Evolutionary conservation across 2,329 filamentous ascomycete genomes (phyloP), one percentile per base, ranked within the genome.

Genomic region (Alternaria metachromatica): DNA sequence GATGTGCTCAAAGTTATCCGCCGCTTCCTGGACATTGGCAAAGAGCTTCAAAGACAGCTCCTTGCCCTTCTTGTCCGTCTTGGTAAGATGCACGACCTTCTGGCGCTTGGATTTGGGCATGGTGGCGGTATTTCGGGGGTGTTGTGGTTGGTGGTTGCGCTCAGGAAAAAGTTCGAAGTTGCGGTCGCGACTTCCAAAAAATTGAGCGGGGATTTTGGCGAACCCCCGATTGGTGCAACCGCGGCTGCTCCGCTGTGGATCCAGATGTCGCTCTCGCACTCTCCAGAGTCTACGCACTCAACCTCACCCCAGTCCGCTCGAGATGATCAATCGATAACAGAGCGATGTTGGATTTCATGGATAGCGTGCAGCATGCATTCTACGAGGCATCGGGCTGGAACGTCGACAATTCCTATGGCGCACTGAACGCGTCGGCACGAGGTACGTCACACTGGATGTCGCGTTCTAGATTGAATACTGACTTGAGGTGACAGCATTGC

Each of bases 31-130:
- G 69, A 99, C 91, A 81, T 92, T 93, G 82, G 91, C 86, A 84
- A 95, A 97, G 67, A 98, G 90, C 78, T 91, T 90, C 78, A 94
- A 88, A 81, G 94, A 94, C 64, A 89, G 84, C 82, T 97, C 92
- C 85, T 97, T 96, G 82, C 92, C 91, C 86, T 97, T 98, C 86
- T 97, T 97, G 82, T 89, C 85, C 76, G 96, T 94, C 85, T 96
- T 91, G 72, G 94, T 94, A 79, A 97, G 88, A 85, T 97, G 92
- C 73, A 97, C 89, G 81, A 96, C 87, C 83, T 91, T 95, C 74
- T 91, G 87, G 82, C 96, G 92, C 87, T 96, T 98, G 68, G 96
- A 98, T 86, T 96, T 94, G 80, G 96, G 96, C 96, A 99, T 99
- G 70, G 69, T 86, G 77, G 72, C 65, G 71, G 74, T 74, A 43